phyloP scores from a whole-genome alignment of 2,329 filamentous ascomycete genomes.

The Sporothrix humicola region DNA sequence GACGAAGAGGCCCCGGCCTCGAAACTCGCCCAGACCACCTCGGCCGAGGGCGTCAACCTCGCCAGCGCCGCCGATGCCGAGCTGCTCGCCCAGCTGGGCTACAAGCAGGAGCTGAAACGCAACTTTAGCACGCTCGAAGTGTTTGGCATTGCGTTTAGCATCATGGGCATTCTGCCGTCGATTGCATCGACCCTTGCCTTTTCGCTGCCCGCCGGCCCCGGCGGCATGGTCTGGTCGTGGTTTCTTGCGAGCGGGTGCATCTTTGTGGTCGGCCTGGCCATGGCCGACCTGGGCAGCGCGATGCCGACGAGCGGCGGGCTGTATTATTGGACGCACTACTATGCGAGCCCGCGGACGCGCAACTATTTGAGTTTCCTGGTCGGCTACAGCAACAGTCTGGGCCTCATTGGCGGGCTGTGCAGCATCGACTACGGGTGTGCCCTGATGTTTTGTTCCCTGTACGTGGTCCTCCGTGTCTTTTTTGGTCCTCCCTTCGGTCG shows the following conservation, averaged over 20 bases:
- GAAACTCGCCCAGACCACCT: slow-evolving; percentile 24
- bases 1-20: slow-evolving; percentile 37
- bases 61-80: slow-evolving; percentile 44
- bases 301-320: slow-evolving; percentile 66
- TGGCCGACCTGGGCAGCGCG: slow-evolving; percentile 59
- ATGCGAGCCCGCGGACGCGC: slow-evolving; percentile 58
- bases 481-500: not conserved
- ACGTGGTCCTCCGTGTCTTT: too few relatives aligned
- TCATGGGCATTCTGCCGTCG: slow-evolving; percentile 66
- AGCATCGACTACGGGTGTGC: slow-evolving; percentile 64
- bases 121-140: slow-evolving; percentile 68
- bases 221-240: slow-evolving; percentile 68
- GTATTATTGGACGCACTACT: slow-evolving; percentile 66
- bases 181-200: slow-evolving; percentile 65
- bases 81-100: slow-evolving; percentile 44
- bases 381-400: slow-evolving; percentile 66
- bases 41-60: slow-evolving; percentile 38
- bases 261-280: slow-evolving; percentile 64
- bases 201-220: slow-evolving; percentile 63
- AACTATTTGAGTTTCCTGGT: slow-evolving; percentile 66
- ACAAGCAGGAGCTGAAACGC: slow-evolving; percentile 64
- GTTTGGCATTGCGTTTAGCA: slow-evolving; percentile 64
- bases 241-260: slow-evolving; percentile 63
- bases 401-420: slow-evolving; percentile 65
- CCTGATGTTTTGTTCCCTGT: slow-evolving; percentile 63